Evolutionary conservation across 2,329 filamentous ascomycete genomes (phyloP), one percentile per base, ranked within the genome.

Genomic region (Tympanopsis confertula): DNA sequence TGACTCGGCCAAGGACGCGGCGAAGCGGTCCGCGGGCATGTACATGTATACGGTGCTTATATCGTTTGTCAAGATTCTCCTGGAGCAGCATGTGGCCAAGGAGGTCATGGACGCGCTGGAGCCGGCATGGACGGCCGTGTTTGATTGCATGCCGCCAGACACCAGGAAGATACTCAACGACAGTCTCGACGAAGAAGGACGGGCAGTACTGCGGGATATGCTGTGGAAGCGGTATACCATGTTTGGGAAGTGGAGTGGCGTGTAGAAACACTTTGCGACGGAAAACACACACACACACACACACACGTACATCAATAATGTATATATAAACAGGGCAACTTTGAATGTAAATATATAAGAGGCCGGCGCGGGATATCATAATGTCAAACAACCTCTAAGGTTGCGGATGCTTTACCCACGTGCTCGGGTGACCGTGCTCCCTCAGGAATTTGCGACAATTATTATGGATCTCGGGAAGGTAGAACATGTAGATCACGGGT

Each of bases 161-260:
- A 63, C 61, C 35, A 59, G 71, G 47, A 69, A 67, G 52, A 65
- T 75, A 19, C 53, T 80, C 40, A 75, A 71, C 45, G 75, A 80
- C 44, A 64, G 63, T 19, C 63, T 80, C 56, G 75, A 80, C 49
- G 61, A 58, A 3, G 71, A 68, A 44, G 75, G 74, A 5, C 59
- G 76, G 42, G 74, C 69, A 1, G 66, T 81, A 19, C 64, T 78
- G 52, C 63, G 63, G 45, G 67, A 70, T n/a, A n/a, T n/a, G 41
- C 59, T 79, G 61, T 78, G 69, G 44, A 71, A 66, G 48, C 61
- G 68, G 52, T 81, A 75, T 51, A 63, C 63, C 50, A 73, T 66
- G 55, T 78, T 78, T 59, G 74, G 74, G 30, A 78, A 76, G 60
- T 79, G 75, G 74, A 74, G 58, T 37, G 73, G 72, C 22, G 64